Conservation (phyloP, 75 land plant genomes). For the Ceratopteris richardii region DNA sequence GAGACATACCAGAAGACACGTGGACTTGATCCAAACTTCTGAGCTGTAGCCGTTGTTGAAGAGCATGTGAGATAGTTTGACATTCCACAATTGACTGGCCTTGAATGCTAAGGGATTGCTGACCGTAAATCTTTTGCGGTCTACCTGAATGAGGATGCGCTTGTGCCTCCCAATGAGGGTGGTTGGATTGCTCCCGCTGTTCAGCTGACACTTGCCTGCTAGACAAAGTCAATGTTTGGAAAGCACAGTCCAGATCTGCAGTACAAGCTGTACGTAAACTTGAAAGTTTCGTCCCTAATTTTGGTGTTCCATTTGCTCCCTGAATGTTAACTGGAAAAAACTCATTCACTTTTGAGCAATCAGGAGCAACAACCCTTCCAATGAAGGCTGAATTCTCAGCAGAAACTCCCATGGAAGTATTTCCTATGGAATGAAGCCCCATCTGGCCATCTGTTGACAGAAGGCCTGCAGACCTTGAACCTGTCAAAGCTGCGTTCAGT, state of each 20-base stretch:
- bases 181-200: conserved; percentile 14
- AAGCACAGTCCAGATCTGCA: conserved; percentile 21
- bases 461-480: conserved; percentile 6
- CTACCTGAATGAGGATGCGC: conserved; percentile 20
- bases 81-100: conserved; percentile 13
- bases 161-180: conserved; percentile 17
- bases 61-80: conserved; percentile 14
- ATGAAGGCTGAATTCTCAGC: no score
- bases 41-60: conserved; percentile 10
- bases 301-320: no score
- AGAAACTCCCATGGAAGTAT: conserved; percentile 3
- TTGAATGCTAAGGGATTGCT: conserved; percentile 7
- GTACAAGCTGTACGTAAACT: not conserved
- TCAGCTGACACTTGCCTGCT: conserved; percentile 11
- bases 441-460: conserved; percentile 17
- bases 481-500: conserved; percentile 2
- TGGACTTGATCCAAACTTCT: conserved; percentile 21
- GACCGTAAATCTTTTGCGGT: conserved; percentile 11
- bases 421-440: conserved; percentile 10
- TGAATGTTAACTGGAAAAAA: no score
- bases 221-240: conserved; percentile 29
- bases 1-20: conserved; percentile 24
- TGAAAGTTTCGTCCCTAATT: no score
- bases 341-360: no score
- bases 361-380: no score